phyloP scores from a whole-genome alignment of 352 stramenopile genomes.

The Pythium brachiatum region DNA sequence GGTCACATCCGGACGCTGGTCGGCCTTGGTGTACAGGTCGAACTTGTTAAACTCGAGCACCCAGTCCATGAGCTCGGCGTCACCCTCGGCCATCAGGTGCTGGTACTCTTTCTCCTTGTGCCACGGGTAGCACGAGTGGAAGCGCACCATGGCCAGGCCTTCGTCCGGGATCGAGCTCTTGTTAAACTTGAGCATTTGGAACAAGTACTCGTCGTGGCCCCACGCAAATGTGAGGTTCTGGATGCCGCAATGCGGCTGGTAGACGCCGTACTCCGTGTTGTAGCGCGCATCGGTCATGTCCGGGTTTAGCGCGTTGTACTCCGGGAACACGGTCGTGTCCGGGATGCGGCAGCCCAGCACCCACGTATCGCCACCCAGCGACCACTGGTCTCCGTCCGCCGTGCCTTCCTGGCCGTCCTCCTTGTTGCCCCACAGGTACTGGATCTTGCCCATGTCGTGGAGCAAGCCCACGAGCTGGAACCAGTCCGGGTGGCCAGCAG shows the following conservation, averaged over 20 bases:
- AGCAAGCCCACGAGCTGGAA: constrained; percentile 90
- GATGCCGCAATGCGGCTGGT: constrained; percentile 86
- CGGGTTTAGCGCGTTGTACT: constrained; percentile 89
- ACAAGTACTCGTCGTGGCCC: constrained; percentile 94
- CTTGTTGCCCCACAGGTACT: constrained; percentile 88
- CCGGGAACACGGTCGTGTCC: constrained; percentile 85
- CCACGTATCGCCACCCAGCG: constrained; percentile 92
- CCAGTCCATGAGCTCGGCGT: constrained; percentile 88
- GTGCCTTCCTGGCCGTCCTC: constrained; percentile 89
- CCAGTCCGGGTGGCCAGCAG: constrained; percentile 89
- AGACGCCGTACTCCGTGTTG: constrained; percentile 88
- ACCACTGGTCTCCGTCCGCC: constrained; percentile 88
- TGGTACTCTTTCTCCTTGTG: constrained; percentile 92
- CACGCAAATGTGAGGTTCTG: constrained; percentile 89
- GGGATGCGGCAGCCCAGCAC: constrained; percentile 90
- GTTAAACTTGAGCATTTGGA: constrained; percentile 92
- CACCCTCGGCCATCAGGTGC: constrained; percentile 85
- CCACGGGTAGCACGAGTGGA: constrained; percentile 93
- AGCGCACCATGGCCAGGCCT: constrained; percentile 92
- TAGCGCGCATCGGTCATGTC: constrained; percentile 85
- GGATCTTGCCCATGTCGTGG: constrained; percentile 95
- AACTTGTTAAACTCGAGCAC: constrained; percentile 94
- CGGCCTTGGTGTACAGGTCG: constrained; percentile 93
- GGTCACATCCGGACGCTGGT: constrained; percentile 71
- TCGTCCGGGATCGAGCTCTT: constrained; percentile 82